phyloP scores from a whole-genome alignment of 371 early-diverging fungal species.

The Batrachochytrium dendrobatidis region DNA sequence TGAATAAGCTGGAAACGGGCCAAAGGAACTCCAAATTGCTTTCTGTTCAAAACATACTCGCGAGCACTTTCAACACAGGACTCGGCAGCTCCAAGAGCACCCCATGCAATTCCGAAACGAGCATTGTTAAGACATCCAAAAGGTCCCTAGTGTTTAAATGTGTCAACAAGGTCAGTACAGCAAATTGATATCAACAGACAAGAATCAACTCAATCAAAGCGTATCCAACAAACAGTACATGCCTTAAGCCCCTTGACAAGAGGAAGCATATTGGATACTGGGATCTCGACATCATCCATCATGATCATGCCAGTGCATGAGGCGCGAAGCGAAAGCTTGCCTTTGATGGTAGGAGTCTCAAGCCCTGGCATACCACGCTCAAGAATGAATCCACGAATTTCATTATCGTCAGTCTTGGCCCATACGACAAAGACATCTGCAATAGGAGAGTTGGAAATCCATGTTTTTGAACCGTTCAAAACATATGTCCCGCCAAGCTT shows the following conservation, averaged over 20 bases:
- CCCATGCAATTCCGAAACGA: constrained; percentile 96
- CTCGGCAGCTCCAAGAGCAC: constrained; percentile 94
- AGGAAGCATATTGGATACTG: constrained; percentile 82
- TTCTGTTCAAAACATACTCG: constrained; percentile 75
- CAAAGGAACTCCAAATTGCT: constrained; percentile 90
- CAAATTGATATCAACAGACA: background rate
- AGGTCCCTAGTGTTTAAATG: constrained; percentile 59
- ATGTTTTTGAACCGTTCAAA: constrained; percentile 88
- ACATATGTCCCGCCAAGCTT: constrained; percentile 69
- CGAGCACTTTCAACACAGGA: constrained; percentile 83
- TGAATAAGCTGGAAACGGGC: constrained; percentile 95
- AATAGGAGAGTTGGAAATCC: constrained; percentile 98
- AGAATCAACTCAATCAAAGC: background rate
- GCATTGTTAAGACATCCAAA: constrained; percentile 98
- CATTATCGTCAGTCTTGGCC: constrained; percentile 87
- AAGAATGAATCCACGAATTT: constrained; percentile 90
- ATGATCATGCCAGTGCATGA: constrained; percentile 96
- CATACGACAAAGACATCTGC: constrained; percentile 97
- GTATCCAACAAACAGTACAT: background rate
- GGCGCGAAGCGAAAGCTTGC: constrained; percentile 92
- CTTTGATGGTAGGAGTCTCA: constrained; percentile 82
- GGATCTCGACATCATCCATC: constrained; percentile 96
- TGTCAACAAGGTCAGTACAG: background rate
- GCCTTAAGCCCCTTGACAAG: constrained; percentile 78
- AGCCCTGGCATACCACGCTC: constrained; percentile 85